These are phyloP conservation scores for Aspergillus sclerotialis DNA, from an alignment of 2,329 filamentous ascomycete genomes.

Conservation along the genomic window DNA sequence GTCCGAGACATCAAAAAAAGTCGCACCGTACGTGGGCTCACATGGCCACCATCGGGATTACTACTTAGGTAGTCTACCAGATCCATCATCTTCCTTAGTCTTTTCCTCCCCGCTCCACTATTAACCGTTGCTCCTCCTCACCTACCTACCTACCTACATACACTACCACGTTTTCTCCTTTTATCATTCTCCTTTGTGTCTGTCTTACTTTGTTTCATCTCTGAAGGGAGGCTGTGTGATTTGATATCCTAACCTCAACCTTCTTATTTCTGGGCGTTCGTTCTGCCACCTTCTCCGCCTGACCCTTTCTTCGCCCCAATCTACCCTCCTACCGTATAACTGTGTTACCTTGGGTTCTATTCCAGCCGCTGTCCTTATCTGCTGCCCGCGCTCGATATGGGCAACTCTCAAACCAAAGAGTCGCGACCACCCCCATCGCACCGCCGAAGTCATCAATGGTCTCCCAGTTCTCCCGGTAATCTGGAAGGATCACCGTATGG, in stretches of 20 bases:
- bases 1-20: no score
- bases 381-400: conserved; percentile 25
- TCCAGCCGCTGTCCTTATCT: no score
- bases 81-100: no score
- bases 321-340: conserved; percentile 1
- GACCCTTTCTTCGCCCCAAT: conserved; percentile 3
- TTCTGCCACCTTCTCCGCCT: conserved; percentile 1
- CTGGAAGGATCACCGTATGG: conserved; percentile 23
- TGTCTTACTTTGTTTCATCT: background rate
- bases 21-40: no score
- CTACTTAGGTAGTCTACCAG: no score
- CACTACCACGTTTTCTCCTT: no score
- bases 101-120: no score
- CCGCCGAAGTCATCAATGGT: conserved; percentile 24
- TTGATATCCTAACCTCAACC: background rate
- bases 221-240: background rate
- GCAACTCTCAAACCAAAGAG: conserved; percentile 43
- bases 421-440: conserved; percentile 28
- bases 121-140: no score
- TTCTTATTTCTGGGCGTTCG: background rate
- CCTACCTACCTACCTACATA: no score
- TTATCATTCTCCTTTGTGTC: no score
- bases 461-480: conserved; percentile 20
- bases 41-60: no score
- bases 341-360: no score